Percentiles rank a stretch among this genome's conserved stretches.
These are phyloP conservation scores for Carex scoparia DNA, from an alignment of 176 grass and related monocot species.

Conservation along the genomic window DNA sequence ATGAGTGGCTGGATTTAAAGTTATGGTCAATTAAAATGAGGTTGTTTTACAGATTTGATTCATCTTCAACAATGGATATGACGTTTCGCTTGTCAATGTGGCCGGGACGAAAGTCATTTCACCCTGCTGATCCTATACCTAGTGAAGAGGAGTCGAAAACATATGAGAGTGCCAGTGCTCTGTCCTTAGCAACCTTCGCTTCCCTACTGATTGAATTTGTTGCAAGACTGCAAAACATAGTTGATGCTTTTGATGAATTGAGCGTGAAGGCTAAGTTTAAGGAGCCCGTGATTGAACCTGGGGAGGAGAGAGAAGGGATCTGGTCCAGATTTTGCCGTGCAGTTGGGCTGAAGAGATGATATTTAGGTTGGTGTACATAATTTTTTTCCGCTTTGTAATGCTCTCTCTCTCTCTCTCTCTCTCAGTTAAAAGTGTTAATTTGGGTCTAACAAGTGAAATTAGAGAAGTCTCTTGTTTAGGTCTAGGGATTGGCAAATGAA, in stretches of 20 bases:
- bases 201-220: conserved; percentile 95
- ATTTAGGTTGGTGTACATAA: conserved; percentile 9
- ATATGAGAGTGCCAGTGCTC: conserved; percentile 88
- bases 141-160: conserved; percentile 61
- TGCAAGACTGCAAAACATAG: conserved; percentile 84
- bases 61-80: conserved; percentile 37
- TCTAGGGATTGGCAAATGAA: conserved; percentile 19
- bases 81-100: conserved; percentile 37
- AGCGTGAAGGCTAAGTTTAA: conserved; percentile 75
- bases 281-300: conserved; percentile 59
- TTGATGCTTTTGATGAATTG: conserved; percentile 82
- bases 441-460: conserved; percentile 7
- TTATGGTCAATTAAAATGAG: background rate
- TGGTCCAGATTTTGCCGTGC: conserved; percentile 36
- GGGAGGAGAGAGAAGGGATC: conserved; percentile 26
- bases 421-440: background rate
- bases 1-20: background rate
- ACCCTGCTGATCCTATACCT: conserved; percentile 35
- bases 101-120: conserved; percentile 71
- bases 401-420: background rate
- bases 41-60: conserved; percentile 52
- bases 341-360: conserved; percentile 45
- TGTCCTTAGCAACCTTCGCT: conserved; percentile 85
- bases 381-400: conserved; percentile 4
- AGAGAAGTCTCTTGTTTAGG: conserved; percentile 16